These are phyloP conservation scores for Eucalyptus tenuipes DNA, from an alignment of 345 rosid species.

Conservation along the genomic window DNA sequence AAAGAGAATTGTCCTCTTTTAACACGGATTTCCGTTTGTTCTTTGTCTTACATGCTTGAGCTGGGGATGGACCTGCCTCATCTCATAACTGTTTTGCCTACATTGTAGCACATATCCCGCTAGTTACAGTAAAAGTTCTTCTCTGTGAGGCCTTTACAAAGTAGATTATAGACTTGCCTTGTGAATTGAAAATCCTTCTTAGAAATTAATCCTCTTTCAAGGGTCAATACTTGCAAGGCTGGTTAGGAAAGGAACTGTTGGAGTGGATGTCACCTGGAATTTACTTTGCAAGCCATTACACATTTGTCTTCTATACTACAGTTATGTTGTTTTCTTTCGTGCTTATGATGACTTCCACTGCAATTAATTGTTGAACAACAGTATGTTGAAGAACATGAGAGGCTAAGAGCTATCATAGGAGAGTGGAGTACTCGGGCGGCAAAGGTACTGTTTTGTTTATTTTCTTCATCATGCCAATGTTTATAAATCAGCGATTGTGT, in stretches of 20 bases:
- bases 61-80: background rate
- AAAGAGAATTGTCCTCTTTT: background rate
- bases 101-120: background rate
- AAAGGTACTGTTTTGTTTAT: conserved; percentile 34
- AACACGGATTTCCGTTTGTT: background rate
- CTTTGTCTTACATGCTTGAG: background rate
- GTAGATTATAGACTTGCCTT: background rate
- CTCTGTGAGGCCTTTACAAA: background rate
- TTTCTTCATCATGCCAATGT: background rate
- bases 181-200: background rate
- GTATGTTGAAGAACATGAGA: conserved; percentile 92
- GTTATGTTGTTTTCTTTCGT: background rate
- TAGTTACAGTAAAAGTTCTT: background rate
- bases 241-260: background rate
- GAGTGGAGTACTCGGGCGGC: conserved; percentile 95
- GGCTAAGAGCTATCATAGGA: conserved; percentile 79
- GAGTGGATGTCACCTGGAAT: background rate
- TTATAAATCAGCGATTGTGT: background rate
- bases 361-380: conserved; percentile 6
- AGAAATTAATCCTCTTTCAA: background rate
- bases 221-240: background rate
- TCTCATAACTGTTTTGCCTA: background rate
- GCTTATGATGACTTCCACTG: background rate
- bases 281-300: background rate
- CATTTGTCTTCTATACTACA: background rate